Evolutionary conservation across 495 filamentous ascomycete genomes (phyloP).

Genomic region (Glarea lozoyensis): DNA sequence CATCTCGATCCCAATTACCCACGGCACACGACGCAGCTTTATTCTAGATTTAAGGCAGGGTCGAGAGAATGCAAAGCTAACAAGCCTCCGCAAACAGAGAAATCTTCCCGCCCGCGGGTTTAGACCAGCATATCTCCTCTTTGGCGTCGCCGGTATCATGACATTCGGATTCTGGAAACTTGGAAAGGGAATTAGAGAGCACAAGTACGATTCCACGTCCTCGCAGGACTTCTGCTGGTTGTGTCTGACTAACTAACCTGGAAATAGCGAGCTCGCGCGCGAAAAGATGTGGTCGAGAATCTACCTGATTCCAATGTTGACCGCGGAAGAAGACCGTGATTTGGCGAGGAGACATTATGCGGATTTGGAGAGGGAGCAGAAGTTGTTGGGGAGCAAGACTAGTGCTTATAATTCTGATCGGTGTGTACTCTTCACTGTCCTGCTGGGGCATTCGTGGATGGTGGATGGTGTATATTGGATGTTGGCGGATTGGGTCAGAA

Average conservation of each 20-base stretch:
- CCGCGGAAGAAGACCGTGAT: constrained; percentile 94
- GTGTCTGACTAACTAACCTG: constrained; percentile 1
- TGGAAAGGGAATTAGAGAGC: constrained; percentile 69
- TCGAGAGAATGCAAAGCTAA: background rate
- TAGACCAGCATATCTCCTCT: constrained; percentile 67
- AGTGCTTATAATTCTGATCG: constrained; percentile 79
- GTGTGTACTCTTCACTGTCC: constrained; percentile 40
- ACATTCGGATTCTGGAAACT: constrained; percentile 81
- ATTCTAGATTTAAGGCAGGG: too few relatives aligned
- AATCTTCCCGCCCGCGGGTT: constrained; percentile 91
- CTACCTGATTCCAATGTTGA: constrained; percentile 81
- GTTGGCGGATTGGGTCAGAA: background rate
- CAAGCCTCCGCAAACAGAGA: constrained; percentile 42
- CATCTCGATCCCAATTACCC: too few relatives aligned
- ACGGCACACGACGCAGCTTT: too few relatives aligned
- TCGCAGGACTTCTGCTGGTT: background rate
- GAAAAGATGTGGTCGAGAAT: constrained; percentile 98
- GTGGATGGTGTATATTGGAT: background rate
- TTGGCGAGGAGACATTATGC: constrained; percentile 77
- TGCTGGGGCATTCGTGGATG: background rate
- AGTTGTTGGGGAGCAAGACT: constrained; percentile 70
- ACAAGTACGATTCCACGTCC: constrained; percentile 53
- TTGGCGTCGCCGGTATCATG: constrained; percentile 67
- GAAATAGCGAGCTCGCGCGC: constrained; percentile 75
- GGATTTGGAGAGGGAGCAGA: constrained; percentile 81